Evolutionary conservation across 208 protist species (phyloP).

Genomic region (Endotrypanum monterogeii): DNA sequence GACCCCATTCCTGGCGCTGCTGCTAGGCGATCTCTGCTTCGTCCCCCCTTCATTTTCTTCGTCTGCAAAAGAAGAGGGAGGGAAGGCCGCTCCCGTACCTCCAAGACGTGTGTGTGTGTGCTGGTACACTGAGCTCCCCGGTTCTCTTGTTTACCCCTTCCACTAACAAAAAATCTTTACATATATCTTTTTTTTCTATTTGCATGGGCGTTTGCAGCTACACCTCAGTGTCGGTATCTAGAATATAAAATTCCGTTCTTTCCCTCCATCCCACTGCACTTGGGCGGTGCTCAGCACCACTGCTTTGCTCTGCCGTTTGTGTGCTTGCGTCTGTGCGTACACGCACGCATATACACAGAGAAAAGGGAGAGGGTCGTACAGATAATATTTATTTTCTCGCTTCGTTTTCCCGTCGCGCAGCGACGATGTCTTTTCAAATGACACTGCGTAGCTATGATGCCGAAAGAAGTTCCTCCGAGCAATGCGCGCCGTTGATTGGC

Average conservation of each 20-base stretch:
- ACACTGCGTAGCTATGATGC: neutral
- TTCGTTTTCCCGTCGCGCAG: neutral
- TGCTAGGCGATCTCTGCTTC: neutral
- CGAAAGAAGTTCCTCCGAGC: neutral
- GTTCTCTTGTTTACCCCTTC: too few relatives aligned
- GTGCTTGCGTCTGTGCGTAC: neutral
- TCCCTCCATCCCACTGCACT: too few relatives aligned
- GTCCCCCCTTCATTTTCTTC: neutral
- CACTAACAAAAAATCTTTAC: too few relatives aligned
- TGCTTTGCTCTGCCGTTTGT: neutral
- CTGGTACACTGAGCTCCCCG: too few relatives aligned
- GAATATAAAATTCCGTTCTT: too few relatives aligned
- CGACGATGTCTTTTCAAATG: neutral
- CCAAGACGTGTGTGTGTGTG: too few relatives aligned
- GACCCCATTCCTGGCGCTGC: neutral
- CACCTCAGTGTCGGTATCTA: neutral
- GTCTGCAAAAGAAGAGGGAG: neutral
- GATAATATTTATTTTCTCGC: neutral
- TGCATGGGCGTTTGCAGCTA: neutral
- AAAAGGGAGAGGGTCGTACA: neutral
- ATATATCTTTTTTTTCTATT: too few relatives aligned
- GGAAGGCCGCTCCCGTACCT: too few relatives aligned
- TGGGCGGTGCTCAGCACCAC: neutral
- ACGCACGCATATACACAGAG: neutral
- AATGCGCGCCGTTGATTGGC: neutral